Base-by-base conservation (phyloP, 164 flowering plant genomes). In the Buxus sempervirens region DNA sequence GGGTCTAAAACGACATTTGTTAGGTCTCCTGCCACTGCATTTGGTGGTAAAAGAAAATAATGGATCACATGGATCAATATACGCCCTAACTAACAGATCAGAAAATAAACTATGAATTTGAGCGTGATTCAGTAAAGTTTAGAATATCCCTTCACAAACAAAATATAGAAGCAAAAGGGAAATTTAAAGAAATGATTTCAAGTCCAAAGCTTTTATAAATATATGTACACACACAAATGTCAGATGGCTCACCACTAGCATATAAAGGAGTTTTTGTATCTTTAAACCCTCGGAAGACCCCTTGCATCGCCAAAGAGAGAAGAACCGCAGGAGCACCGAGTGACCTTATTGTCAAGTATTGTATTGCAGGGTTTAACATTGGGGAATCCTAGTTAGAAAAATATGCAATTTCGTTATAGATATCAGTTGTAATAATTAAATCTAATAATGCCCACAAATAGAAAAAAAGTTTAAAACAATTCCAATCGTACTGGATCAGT, bases 1-100 rank as follows among this genome's bases (percentile, higher is more conserved):
- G 97, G 93, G 53, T 96, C 99, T 77, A 96, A 72, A 41, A 89
- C 77, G 56, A 93, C 83, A 65, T 96, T 96, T 68, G 81, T 54
- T 38, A 81, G 42, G 76, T 93, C 97, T 62, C 96, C 97, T 6
- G 72, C 84, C 64, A 93, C 99, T 96, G 68, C 32, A 74, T 65
- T 57, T 16, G 60, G 58, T 60, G 22, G 42, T 12, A 51, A 23
- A 28, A 58, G 61, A 58, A 51, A 27, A 41, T 32, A 27, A 41
- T 32, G n/a, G 16, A 26, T 42, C 45, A 55, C 58, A 48, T 41
- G 54, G 69, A 74, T 54, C 10, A 64, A 23, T 9, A 60, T 26
- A 32, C 56, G 28, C 48, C 28, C 14, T 36, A 24, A 26, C 8
- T 38, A 32, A 19, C 18, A 27, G 20, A 25, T 24, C 36, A 68